Evolutionary conservation across 805 yeast genomes (phyloP), one percentile per base, ranked within the genome.

Genomic region (Wickerhamiella nectarea): DNA sequence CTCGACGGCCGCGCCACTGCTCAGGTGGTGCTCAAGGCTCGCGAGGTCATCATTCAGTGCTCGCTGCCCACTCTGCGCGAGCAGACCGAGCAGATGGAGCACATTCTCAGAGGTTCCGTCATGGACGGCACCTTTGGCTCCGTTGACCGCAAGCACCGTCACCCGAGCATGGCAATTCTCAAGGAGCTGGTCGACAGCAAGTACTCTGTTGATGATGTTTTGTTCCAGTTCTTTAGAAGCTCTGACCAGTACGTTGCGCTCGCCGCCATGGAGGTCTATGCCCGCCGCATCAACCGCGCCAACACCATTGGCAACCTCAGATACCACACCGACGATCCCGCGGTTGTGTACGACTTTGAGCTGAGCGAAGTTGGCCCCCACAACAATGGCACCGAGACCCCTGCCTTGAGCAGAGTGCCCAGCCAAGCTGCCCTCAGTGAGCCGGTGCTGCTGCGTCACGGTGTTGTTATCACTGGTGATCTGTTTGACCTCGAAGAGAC

Each of bases 221-320:
- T 91, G 61, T 74, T 94, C 36, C 96, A 85, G 65, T 91, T 91
- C 66, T 75, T 91, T 65, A 75, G 73, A 44, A 81, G 84, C 54
- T 57, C 72, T 10, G 96, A 93, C 57, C 82, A 80, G 38, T 83
- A 84, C 71, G 89, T 91, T 48, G 81, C 89, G 3, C 75, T 89
- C 52, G 97, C 98, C 29, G 97, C 98, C 29, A 85, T 94, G 37
- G 96, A 91, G 65, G 94, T 91, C 47, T 91, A 91, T 63, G 79
- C 87, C 48, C 80, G 97, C 63, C 80, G 98, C 63, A 94, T 97
- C 36, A 91, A 87, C 70, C 78, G 97, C 58, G 97, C 97, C 31
- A 91, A 93, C 67, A 79, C 85, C 34, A 79, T 91, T 49, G 79
- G 83, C 44, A 80, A 78, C 50, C 73, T 93, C 43, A 66, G 68